These are phyloP conservation scores for Leucosporidium yakuticum DNA, from an alignment of 768 basidiomycete genomes.

Conservation along the genomic window DNA sequence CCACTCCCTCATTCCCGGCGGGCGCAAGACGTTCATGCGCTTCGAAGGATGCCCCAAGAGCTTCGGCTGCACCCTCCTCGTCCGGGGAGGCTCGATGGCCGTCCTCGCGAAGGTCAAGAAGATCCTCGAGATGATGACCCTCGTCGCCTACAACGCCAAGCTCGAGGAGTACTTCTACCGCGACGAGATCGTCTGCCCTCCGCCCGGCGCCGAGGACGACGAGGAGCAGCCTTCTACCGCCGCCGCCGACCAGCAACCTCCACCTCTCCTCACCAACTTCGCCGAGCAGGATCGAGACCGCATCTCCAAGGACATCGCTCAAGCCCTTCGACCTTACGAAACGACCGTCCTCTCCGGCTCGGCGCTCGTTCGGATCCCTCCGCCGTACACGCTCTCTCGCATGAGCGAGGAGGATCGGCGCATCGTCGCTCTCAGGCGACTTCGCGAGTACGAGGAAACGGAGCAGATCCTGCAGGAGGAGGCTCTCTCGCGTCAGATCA, in stretches of 20 bases:
- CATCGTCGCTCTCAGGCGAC: conserved; percentile 35
- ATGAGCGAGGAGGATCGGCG: conserved; percentile 85
- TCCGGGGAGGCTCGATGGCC: conserved; percentile 78
- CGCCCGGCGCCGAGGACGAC: background rate
- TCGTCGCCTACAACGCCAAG: conserved; percentile 87
- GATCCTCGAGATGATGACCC: conserved; percentile 82
- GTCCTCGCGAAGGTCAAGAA: conserved; percentile 80
- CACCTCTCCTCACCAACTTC: background rate
- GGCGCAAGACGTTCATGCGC: conserved; percentile 92
- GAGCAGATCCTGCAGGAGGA: conserved; percentile 24
- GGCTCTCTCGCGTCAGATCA: conserved; percentile 1
- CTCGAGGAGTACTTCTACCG: conserved; percentile 59
- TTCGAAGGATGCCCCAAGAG: conserved; percentile 92
- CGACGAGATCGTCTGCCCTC: conserved; percentile 44
- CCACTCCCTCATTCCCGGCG: conserved; percentile 86
- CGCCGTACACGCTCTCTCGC: conserved; percentile 75
- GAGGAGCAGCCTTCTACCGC: background rate
- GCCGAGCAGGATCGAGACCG: conserved; percentile 3
- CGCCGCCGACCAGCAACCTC: background rate
- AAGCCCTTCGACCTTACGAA: conserved; percentile 54
- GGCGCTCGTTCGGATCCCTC: conserved; percentile 81
- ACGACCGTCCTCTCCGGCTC: conserved; percentile 89
- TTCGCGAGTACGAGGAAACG: conserved; percentile 30
- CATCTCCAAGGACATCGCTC: conserved; percentile 1
- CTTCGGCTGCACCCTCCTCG: conserved; percentile 87